Evolutionary conservation across 345 rosid genomes (phyloP).

Genomic region (Cochlearia excelsa): DNA sequence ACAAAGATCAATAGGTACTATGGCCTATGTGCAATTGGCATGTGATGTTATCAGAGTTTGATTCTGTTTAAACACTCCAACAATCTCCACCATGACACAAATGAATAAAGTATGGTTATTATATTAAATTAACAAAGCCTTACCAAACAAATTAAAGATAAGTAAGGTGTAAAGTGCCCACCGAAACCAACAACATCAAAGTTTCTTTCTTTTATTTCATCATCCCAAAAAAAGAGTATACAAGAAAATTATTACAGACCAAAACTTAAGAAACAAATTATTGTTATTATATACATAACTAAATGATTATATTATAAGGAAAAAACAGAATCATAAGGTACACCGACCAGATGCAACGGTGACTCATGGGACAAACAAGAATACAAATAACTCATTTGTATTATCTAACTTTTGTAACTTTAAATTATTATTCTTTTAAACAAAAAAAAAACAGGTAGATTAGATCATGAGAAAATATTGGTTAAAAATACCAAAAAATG

Average conservation of each 20-base stretch:
- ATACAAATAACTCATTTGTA: conserved; percentile 21
- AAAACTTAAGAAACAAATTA: conserved; percentile 1
- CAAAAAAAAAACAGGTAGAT: not conserved
- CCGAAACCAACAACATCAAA: conserved; percentile 29
- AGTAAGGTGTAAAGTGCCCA: conserved; percentile 31
- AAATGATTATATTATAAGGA: conserved; percentile 6
- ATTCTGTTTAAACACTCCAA: conserved; percentile 16
- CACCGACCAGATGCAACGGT: conserved; percentile 33
- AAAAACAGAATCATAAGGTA: conserved; percentile 25
- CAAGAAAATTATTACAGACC: conserved; percentile 7
- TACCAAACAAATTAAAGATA: conserved; percentile 26
- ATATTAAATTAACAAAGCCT: conserved; percentile 4
- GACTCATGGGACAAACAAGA: conserved; percentile 30
- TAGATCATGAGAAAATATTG: not conserved
- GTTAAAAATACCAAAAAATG: conserved; percentile 9
- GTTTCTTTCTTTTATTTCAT: conserved; percentile 21
- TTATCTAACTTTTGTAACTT: conserved; percentile 7
- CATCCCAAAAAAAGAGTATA: conserved; percentile 1
- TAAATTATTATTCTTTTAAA: not conserved
- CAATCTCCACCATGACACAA: conserved; percentile 23
- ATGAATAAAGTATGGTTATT: conserved; percentile 23
- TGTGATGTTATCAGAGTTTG: conserved; percentile 28
- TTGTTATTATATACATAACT: not conserved
- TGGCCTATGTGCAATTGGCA: conserved; percentile 14
- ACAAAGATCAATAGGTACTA: conserved; percentile 29